Base-by-base conservation (phyloP, 139 green algal species). In the Mesostigma viride region DNA sequence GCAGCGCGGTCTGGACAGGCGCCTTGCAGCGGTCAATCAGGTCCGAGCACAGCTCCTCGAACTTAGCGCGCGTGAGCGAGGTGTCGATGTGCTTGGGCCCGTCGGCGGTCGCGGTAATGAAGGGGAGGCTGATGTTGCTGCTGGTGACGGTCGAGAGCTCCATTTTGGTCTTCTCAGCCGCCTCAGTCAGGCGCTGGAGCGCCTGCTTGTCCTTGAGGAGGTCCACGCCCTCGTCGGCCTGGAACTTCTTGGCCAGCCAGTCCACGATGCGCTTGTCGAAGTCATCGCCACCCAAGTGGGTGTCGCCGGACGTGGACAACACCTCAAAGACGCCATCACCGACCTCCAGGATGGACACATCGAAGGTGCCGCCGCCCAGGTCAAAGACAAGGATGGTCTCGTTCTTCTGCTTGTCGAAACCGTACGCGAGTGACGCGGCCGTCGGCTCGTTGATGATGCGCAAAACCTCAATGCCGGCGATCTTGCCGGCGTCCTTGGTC, bases 401-500 rank as follows among this genome's bases (percentile, higher is more conserved):
- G 67, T 97, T 96, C 48, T 69, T 81, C 88, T 99, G 96, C 74
- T 88, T 90, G 65, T 98, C 93, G 72, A 97, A 89, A 47, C 91
- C 92, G 65, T 99, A 99, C 0, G 94, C 94, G 58, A 99, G 81
- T 0, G 94, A 96, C 1, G 94, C 94, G 17, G 94, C 93, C 0
- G 93, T 98, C 45, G 94, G 94, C 88, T 99, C 94, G 76, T 98
- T 98, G 82, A 99, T 97, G 83, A 99, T 98, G 61, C 93, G 86
- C 75, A 99, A 87, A 36, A 98, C 93, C 45, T 98, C 91, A 24
- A 99, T 66, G 59, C 94, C 94, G 24, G 89, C 94, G 72, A 97
- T 99, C 64, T 85, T 87, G 30, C 91, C 88, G 31, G 88, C 88
- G 58, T 93, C 87, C 82, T 94, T 93, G 34, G 87, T 94, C 1